A percentile compares a stretch with the other conserved stretches of the same genome.
phyloP scores from a whole-genome alignment of 148 eudicot species.

The Camellia japonica region DNA sequence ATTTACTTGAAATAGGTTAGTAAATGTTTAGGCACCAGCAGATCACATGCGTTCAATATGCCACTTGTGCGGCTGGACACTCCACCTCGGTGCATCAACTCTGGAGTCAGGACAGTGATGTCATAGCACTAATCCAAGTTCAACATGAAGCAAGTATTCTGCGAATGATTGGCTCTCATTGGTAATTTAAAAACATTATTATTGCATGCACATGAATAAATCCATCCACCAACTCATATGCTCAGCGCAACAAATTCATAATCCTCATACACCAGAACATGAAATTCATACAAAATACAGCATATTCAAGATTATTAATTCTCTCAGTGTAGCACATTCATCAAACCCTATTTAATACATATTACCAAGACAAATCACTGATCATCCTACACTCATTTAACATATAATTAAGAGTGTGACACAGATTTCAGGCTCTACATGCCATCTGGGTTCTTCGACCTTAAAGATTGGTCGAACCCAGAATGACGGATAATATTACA shows the following conservation, averaged over 20 bases:
- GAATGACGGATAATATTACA: constrained; percentile 18
- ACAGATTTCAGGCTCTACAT: constrained; percentile 16
- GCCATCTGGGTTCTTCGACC: constrained; percentile 22
- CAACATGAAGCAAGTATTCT: too few species aligned
- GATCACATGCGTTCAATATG: too few species aligned
- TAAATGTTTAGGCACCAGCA: too few species aligned
- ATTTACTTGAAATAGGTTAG: too few species aligned
- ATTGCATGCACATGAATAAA: too few species aligned
- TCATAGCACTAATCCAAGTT: too few species aligned
- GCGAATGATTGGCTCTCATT: too few species aligned
- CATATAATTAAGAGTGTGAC: neutral
- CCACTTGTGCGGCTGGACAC: too few species aligned
- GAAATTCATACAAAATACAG: neutral
- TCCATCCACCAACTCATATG: too few species aligned
- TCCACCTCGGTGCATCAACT: too few species aligned
- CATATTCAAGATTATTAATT: neutral
- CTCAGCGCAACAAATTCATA: neutral
- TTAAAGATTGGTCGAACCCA: constrained; percentile 26
- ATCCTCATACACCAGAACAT: neutral
- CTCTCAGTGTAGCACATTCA: neutral
- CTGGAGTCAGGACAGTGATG: too few species aligned
- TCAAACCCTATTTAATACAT: neutral
- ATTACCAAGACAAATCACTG: neutral
- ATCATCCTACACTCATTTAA: neutral
- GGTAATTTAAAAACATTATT: too few species aligned